phyloP scores from a whole-genome alignment of 2,329 filamentous ascomycete genomes.

The Trichoderma asperellum region DNA sequence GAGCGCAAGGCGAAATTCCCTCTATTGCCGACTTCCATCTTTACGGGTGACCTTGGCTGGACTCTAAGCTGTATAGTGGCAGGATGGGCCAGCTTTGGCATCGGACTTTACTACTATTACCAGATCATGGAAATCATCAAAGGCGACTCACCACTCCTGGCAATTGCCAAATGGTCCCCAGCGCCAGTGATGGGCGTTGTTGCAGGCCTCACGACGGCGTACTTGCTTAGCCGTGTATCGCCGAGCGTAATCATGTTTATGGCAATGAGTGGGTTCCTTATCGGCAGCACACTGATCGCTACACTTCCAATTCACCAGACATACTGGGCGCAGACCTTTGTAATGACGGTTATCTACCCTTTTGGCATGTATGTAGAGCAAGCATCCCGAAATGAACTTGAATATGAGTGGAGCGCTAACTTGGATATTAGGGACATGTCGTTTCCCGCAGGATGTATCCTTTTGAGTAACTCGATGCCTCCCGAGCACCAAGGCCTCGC shows the following conservation, averaged over 20 bases:
- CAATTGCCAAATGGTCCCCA: constrained; percentile 43
- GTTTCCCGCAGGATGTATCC: constrained; percentile 61
- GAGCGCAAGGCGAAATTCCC: constrained; percentile 42
- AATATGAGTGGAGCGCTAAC: constrained; percentile 3
- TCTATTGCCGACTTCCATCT: constrained; percentile 7
- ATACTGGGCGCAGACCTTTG: constrained; percentile 66
- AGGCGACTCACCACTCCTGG: constrained; percentile 46
- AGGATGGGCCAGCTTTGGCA: constrained; percentile 55
- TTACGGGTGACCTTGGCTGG: constrained; percentile 40
- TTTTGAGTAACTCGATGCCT: constrained; percentile 56
- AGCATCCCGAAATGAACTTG: constrained; percentile 24
- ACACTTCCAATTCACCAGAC: constrained; percentile 54
- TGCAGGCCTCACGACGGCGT: constrained; percentile 47
- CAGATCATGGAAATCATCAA: constrained; percentile 49
- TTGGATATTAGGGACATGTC: constrained; percentile 60
- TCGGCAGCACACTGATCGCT: constrained; percentile 46
- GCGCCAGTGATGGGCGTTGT: constrained; percentile 45
- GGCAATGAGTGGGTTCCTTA: constrained; percentile 46
- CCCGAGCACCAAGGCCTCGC: constrained; percentile 47
- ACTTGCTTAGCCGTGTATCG: constrained; percentile 37
- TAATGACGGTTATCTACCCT: constrained; percentile 38
- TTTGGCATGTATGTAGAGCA: constrained; percentile 21
- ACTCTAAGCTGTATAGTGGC: constrained; percentile 55
- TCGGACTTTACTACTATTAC: constrained; percentile 53
- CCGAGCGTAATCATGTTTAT: constrained; percentile 45